Conservation (phyloP, 2,329 filamentous ascomycete species). For the Apiospora saccharicola region DNA sequence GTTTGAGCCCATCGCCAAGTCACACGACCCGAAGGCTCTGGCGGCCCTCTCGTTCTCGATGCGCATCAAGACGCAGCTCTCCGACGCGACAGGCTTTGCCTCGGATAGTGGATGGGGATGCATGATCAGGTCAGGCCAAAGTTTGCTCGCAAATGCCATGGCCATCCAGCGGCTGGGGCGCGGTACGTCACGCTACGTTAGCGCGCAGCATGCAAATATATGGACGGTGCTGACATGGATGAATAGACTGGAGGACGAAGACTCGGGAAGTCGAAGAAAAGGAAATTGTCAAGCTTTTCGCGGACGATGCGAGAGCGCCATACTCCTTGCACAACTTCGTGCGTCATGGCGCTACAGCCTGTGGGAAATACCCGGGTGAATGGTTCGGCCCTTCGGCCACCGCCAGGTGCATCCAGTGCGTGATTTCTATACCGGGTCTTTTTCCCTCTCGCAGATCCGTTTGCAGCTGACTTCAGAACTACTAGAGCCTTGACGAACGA, state of each 20-base stretch:
- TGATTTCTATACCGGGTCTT: conserved; percentile 22
- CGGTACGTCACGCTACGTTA: conserved; percentile 59
- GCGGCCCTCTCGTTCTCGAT: conserved; percentile 82
- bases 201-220: conserved; percentile 21
- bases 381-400: conserved; percentile 99
- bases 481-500: conserved; percentile 76
- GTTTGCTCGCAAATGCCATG: conserved; percentile 87
- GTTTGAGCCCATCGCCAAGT: conserved; percentile 83
- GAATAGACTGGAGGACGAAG: conserved; percentile 76
- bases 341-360: conserved; percentile 81
- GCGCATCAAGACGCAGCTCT: conserved; percentile 80
- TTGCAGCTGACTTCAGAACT: not conserved
- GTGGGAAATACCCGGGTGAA: conserved; percentile 93
- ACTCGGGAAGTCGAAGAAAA: conserved; percentile 67
- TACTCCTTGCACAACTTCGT: conserved; percentile 98
- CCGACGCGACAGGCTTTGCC: conserved; percentile 82
- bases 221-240: conserved; percentile 29
- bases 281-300: conserved; percentile 79
- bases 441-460: not conserved
- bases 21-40: conserved; percentile 73
- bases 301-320: conserved; percentile 83
- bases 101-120: conserved; percentile 98
- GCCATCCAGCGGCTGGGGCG: conserved; percentile 77
- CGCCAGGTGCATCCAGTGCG: conserved; percentile 90
- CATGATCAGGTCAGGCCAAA: conserved; percentile 97